Evolutionary conservation across 2,329 filamentous ascomycete species (phyloP).

Genomic region (Tothia fuscella): DNA sequence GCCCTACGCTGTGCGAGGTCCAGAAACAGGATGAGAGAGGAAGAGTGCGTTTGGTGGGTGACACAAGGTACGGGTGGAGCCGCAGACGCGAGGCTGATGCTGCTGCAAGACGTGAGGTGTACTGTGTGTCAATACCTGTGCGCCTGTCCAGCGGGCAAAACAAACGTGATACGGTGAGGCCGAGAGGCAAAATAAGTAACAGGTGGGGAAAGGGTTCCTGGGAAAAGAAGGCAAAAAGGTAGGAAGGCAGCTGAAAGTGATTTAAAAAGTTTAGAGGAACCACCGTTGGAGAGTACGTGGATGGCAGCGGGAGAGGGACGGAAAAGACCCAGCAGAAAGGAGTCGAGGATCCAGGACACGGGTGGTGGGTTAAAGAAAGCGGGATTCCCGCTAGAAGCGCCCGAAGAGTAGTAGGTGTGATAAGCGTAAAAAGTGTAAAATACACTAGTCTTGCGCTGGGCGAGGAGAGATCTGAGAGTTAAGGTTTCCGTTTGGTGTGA

Average conservation of each 20-base stretch:
- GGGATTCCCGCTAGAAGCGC: slow-evolving; percentile 2
- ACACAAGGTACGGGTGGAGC: slow-evolving; percentile 10
- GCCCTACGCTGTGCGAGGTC: slow-evolving; percentile 3
- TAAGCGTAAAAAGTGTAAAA: too few species aligned
- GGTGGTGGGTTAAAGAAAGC: not conserved
- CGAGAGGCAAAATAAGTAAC: not conserved
- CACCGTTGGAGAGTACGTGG: too few species aligned
- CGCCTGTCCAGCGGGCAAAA: too few species aligned
- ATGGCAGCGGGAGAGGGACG: not conserved
- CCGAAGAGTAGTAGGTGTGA: too few species aligned
- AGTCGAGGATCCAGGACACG: not conserved
- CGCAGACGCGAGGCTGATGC: slow-evolving; percentile 9
- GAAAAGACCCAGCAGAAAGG: slow-evolving; percentile 6
- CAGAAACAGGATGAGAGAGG: not conserved
- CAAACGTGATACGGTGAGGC: not conserved
- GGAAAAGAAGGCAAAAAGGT: not conserved
- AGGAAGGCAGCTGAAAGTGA: not conserved
- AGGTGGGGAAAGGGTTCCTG: not conserved
- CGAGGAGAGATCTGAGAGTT: not conserved
- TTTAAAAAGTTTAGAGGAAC: too few species aligned
- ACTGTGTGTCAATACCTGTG: too few species aligned
- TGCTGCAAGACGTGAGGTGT: not conserved
- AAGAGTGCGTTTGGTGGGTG: slow-evolving; percentile 12
- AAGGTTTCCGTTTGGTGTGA: not conserved
- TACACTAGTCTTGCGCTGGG: too few species aligned